These are phyloP conservation scores for Globisporangium alternatum DNA, from an alignment of 352 stramenopile genomes.

Conservation along the genomic window DNA sequence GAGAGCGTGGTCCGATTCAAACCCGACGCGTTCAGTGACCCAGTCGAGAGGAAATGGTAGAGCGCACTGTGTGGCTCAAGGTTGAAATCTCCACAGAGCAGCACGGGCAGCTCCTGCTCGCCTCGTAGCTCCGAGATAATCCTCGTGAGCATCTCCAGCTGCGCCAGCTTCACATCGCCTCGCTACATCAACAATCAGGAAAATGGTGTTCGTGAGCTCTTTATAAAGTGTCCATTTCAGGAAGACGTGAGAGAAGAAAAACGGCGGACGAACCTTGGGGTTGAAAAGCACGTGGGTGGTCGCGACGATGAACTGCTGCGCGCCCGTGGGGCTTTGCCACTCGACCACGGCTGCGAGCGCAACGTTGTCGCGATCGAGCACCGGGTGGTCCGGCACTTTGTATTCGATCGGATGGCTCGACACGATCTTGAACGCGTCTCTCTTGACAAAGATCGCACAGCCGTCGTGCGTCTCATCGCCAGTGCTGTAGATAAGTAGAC, in stretches of 20 bases:
- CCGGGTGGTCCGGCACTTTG: conserved; percentile 32
- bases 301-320: conserved; percentile 44
- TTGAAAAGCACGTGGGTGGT: conserved; percentile 78
- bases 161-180: conserved; percentile 64
- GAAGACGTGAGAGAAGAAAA: background rate
- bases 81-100: conserved; percentile 74
- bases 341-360: conserved; percentile 47
- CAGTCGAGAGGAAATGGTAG: conserved; percentile 56
- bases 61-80: conserved; percentile 57
- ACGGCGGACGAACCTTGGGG: conserved; percentile 32
- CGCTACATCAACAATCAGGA: conserved; percentile 25
- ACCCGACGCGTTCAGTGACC: conserved; percentile 37
- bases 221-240: background rate
- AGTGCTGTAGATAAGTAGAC: conserved; percentile 32
- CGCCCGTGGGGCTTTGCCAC: conserved; percentile 17
- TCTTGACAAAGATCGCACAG: conserved; percentile 65
- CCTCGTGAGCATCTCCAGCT: conserved; percentile 47
- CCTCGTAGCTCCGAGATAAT: conserved; percentile 28
- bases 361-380: conserved; percentile 63
- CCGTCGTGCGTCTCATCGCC: conserved; percentile 58
- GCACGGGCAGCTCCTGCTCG: conserved; percentile 20
- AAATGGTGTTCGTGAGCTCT: background rate
- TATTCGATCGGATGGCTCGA: conserved; percentile 44
- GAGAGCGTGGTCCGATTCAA: conserved; percentile 48
- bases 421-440: conserved; percentile 41